Evolutionary conservation across 2,329 filamentous ascomycete genomes (phyloP).

Genomic region (Fusarium sterilihyphosum): DNA sequence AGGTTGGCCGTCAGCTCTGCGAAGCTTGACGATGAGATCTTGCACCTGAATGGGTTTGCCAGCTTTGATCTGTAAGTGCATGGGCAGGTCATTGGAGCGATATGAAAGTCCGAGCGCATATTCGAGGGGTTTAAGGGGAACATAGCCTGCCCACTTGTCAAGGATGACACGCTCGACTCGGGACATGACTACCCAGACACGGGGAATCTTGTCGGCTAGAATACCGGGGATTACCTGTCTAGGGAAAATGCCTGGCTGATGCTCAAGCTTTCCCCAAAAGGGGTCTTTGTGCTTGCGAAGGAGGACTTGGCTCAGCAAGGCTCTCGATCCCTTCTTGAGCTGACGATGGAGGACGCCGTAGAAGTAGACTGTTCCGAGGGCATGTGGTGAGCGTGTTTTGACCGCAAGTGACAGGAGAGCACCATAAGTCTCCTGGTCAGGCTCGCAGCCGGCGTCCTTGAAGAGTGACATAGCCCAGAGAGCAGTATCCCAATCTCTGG

Average conservation of each 20-base stretch:
- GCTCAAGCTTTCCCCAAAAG: constrained; percentile 41
- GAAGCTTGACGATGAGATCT: constrained; percentile 35
- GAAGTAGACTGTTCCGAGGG: constrained; percentile 47
- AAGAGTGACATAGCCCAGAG: constrained; percentile 44
- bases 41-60: constrained; percentile 18
- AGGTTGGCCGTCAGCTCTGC: constrained; percentile 22
- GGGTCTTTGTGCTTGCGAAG: constrained; percentile 34
- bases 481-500: constrained; percentile 46
- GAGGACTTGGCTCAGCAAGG: constrained; percentile 40
- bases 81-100: constrained; percentile 40
- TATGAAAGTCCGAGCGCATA: constrained; percentile 41
- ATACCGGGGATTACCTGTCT: constrained; percentile 38
- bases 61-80: constrained; percentile 37
- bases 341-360: constrained; percentile 47
- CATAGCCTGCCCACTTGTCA: constrained; percentile 42
- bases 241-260: constrained; percentile 45
- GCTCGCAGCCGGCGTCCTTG: constrained; percentile 31
- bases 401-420: constrained; percentile 52
- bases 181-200: constrained; percentile 37
- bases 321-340: constrained; percentile 41
- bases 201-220: constrained; percentile 25
- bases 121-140: constrained; percentile 43
- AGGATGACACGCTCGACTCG: constrained; percentile 47
- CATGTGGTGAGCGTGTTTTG: constrained; percentile 43
- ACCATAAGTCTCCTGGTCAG: constrained; percentile 49